Conservation (phyloP, 2,329 filamentous ascomycete species). For the Paecilomyces niveus region DNA sequence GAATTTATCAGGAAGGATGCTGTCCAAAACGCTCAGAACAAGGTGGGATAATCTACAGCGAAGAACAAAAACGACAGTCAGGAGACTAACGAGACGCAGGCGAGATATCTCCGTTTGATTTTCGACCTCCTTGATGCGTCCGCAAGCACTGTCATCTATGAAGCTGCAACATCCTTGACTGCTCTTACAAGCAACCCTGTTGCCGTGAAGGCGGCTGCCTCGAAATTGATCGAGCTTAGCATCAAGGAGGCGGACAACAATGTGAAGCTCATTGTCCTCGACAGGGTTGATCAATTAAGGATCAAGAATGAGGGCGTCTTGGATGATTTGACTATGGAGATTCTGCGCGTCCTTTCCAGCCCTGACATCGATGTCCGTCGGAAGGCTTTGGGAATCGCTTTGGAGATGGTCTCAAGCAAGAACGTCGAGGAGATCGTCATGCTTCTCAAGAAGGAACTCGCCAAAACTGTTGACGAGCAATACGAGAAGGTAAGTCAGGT, state of each 20-base stretch:
- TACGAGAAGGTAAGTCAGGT: constrained; percentile 67
- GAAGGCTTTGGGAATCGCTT: constrained; percentile 80
- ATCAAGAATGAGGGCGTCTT: constrained; percentile 84
- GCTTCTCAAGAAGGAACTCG: constrained; percentile 91
- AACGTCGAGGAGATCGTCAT: constrained; percentile 97
- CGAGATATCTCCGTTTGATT: constrained; percentile 85
- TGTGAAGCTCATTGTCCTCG: constrained; percentile 95
- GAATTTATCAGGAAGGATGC: constrained; percentile 98
- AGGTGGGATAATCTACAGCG: constrained; percentile 47
- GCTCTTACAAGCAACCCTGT: constrained; percentile 93
- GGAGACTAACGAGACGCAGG: constrained; percentile 44
- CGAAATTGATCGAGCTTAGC: constrained; percentile 92
- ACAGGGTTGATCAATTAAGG: constrained; percentile 81
- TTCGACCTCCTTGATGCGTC: constrained; percentile 93
- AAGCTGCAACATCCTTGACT: constrained; percentile 91
- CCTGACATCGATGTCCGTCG: constrained; percentile 92
- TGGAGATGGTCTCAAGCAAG: constrained; percentile 98
- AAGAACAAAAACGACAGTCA: neutral
- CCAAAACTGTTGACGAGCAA: constrained; percentile 96
- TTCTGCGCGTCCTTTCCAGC: constrained; percentile 86
- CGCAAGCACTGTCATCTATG: constrained; percentile 92
- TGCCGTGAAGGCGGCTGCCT: constrained; percentile 90
- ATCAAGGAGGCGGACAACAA: constrained; percentile 99
- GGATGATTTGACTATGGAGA: constrained; percentile 94
- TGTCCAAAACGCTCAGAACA: constrained; percentile 89